Evolutionary conservation across 306 rosid genomes (phyloP).

Genomic region (Lupinus albus): DNA sequence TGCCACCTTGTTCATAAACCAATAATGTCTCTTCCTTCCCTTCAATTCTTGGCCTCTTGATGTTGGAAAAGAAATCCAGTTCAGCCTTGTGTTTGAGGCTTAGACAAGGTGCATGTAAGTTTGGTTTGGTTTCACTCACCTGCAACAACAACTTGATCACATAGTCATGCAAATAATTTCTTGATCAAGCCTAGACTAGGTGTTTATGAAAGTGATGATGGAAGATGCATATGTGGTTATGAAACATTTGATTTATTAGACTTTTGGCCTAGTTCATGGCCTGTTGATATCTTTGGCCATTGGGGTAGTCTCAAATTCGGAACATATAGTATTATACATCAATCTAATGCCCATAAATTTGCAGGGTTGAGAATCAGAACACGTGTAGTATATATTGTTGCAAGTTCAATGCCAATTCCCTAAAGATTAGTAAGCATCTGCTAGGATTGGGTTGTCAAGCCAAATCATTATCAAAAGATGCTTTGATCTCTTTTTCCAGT

Average conservation of each 20-base stretch:
- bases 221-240: too few species aligned
- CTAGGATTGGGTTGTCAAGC: slow-evolving; percentile 27
- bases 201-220: too few species aligned
- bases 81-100: slow-evolving; percentile 65
- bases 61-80: slow-evolving; percentile 52
- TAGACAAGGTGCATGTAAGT: slow-evolving; percentile 44
- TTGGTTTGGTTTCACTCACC: slow-evolving; percentile 45
- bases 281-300: too few species aligned
- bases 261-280: too few species aligned
- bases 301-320: neutral
- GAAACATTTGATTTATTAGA: too few species aligned
- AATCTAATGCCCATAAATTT: slow-evolving; percentile 21
- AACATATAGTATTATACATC: neutral
- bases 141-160: slow-evolving; percentile 59
- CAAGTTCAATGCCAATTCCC: slow-evolving; percentile 43
- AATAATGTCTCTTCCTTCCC: slow-evolving; percentile 43
- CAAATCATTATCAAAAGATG: slow-evolving; percentile 11
- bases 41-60: slow-evolving; percentile 49
- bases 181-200: too few species aligned
- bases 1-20: slow-evolving; percentile 38
- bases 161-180: too few species aligned
- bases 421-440: slow-evolving; percentile 31
- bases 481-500: neutral
- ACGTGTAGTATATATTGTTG: slow-evolving; percentile 31
- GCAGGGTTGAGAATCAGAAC: slow-evolving; percentile 59